These are phyloP conservation scores for Holtermannia corniformis DNA, from an alignment of 768 basidiomycete species.

Conservation along the genomic window DNA sequence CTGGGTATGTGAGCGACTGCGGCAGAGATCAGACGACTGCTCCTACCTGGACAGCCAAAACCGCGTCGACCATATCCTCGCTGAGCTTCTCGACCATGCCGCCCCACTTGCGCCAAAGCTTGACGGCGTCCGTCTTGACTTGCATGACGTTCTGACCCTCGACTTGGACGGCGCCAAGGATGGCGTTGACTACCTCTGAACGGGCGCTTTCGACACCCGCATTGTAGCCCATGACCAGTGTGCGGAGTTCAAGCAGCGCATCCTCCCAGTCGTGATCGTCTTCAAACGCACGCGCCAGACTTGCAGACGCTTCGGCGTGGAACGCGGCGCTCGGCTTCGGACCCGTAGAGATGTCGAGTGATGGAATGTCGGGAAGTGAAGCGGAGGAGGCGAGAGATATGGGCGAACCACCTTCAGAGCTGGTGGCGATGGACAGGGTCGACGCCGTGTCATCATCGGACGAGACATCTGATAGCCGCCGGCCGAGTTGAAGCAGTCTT, in stretches of 20 bases:
- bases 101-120: conserved; percentile 69
- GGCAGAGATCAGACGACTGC: not conserved
- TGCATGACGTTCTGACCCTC: conserved; percentile 50
- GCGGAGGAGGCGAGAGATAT: conserved; percentile 24
- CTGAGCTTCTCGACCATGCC: conserved; percentile 67
- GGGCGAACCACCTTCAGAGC: conserved; percentile 28
- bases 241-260: conserved; percentile 87
- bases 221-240: conserved; percentile 92
- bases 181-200: conserved; percentile 75
- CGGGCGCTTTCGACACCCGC: conserved; percentile 76
- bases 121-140: conserved; percentile 59
- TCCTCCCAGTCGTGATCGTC: conserved; percentile 89
- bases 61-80: conserved; percentile 68
- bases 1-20: conserved; percentile 12
- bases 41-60: conserved; percentile 65
- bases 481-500: conserved; percentile 35
- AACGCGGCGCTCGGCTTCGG: conserved; percentile 27
- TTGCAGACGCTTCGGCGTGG: conserved; percentile 47
- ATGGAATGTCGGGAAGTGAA: conserved; percentile 23
- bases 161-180: conserved; percentile 63
- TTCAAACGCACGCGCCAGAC: conserved; percentile 80
- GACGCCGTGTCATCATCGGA: conserved; percentile 24
- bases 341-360: conserved; percentile 20
- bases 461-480: conserved; percentile 26
- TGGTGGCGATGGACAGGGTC: conserved; percentile 32